Conservation (phyloP, 352 stramenopile genomes). For the Phytophthora gonapodyides region DNA sequence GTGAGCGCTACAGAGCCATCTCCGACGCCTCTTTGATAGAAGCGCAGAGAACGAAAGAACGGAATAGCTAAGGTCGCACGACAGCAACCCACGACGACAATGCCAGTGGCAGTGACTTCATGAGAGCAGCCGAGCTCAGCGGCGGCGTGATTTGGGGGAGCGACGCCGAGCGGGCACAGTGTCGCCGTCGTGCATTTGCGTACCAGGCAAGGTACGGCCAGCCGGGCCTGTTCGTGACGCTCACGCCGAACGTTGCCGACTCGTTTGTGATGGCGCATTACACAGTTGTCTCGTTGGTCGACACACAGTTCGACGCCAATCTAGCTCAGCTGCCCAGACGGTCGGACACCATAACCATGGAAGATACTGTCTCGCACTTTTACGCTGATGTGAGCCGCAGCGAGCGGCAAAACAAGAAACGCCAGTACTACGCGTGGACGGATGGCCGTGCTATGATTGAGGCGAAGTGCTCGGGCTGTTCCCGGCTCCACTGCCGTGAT, state of each 20-base stretch:
- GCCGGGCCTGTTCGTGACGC: too few species aligned
- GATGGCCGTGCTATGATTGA: not conserved
- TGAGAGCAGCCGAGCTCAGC: not conserved
- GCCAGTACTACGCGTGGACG: slow-evolving; percentile 3
- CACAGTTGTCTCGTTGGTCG: not conserved
- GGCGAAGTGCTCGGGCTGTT: not conserved
- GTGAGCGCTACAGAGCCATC: not conserved
- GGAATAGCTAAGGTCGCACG: not conserved
- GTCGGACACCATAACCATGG: too few species aligned
- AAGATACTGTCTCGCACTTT: too few species aligned
- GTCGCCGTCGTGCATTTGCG: too few species aligned
- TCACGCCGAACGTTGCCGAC: too few species aligned
- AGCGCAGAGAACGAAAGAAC: not conserved
- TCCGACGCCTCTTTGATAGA: not conserved
- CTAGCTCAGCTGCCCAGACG: not conserved
- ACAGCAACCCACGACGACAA: not conserved
- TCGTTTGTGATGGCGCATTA: not conserved
- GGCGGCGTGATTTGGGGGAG: not conserved
- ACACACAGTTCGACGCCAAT: not conserved
- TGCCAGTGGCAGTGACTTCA: not conserved
- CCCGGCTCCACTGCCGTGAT: not conserved
- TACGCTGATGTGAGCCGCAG: too few species aligned
- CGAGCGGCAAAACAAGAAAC: not conserved
- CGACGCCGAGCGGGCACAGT: too few species aligned
- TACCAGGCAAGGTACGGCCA: too few species aligned